Percentiles rank a stretch among this genome's conserved stretches.
These are phyloP conservation scores for Fusarium ramigenum DNA, from an alignment of 2,329 filamentous ascomycete genomes.

Conservation along the genomic window DNA sequence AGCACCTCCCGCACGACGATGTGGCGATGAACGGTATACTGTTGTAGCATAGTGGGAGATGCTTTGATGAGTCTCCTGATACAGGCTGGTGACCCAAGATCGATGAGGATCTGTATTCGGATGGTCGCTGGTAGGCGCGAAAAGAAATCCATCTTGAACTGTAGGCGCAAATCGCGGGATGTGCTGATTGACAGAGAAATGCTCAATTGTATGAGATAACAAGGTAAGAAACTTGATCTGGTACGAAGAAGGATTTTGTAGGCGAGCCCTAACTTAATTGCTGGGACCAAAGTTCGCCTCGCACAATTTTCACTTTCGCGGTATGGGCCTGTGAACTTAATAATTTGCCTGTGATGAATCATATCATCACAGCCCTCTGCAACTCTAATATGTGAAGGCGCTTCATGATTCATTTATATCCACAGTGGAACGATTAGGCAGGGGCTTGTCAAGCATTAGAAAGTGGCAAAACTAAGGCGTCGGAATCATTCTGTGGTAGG, in stretches of 20 bases:
- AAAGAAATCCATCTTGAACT: not conserved
- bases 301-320: not conserved
- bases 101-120: not conserved
- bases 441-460: not conserved
- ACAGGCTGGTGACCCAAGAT: not conserved
- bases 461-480: not conserved
- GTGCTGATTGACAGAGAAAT: no score
- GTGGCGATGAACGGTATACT: not conserved
- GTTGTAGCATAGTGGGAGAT: slow-evolving; percentile 2
- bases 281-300: not conserved
- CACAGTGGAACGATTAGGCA: not conserved
- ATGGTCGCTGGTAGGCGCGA: not conserved
- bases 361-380: rapidly evolving
- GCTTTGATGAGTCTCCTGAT: not conserved
- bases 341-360: no score
- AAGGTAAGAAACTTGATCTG: no score
- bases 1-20: not conserved
- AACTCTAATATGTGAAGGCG: not conserved
- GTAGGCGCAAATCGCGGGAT: rapidly evolving
- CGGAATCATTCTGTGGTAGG: no score
- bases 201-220: no score
- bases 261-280: not conserved
- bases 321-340: not conserved
- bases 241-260: no score
- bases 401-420: no score